Percentiles rank a stretch among this genome's conserved stretches.
Conservation (phyloP, 129 eudicot genomes). For the Flaveria brownii region DNA sequence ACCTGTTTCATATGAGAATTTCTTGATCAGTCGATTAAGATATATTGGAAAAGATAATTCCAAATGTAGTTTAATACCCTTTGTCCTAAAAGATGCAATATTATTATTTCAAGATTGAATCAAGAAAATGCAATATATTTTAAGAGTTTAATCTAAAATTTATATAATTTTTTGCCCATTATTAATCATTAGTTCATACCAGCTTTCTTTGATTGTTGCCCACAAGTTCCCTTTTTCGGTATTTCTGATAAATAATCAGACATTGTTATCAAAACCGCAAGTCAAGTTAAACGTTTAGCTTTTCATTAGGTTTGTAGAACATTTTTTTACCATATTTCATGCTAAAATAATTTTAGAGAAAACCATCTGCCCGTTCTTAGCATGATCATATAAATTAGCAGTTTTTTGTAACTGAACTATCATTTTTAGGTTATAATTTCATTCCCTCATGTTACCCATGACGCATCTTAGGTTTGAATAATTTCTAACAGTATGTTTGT, state of each 20-base stretch:
- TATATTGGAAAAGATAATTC: not conserved
- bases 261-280: not conserved
- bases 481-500: not conserved
- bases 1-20: not conserved
- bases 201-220: not conserved
- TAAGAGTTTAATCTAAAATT: not conserved
- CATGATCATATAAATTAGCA: not conserved
- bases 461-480: not conserved
- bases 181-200: not conserved
- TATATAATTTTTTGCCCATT: not conserved
- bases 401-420: not conserved
- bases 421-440: not conserved
- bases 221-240: not conserved
- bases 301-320: not conserved
- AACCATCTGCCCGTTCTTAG: not conserved
- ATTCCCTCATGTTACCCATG: not conserved
- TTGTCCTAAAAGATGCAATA: not conserved
- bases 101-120: conserved; percentile 14
- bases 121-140: conserved; percentile 15
- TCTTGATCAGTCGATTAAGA: not conserved
- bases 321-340: not conserved
- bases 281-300: not conserved
- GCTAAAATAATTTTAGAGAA: not conserved
- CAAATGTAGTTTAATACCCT: not conserved
- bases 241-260: not conserved